Percentiles rank a stretch among this genome's conserved stretches.
Conservation (phyloP, 495 filamentous ascomycete genomes). For the Aspergillus haitiensis region DNA sequence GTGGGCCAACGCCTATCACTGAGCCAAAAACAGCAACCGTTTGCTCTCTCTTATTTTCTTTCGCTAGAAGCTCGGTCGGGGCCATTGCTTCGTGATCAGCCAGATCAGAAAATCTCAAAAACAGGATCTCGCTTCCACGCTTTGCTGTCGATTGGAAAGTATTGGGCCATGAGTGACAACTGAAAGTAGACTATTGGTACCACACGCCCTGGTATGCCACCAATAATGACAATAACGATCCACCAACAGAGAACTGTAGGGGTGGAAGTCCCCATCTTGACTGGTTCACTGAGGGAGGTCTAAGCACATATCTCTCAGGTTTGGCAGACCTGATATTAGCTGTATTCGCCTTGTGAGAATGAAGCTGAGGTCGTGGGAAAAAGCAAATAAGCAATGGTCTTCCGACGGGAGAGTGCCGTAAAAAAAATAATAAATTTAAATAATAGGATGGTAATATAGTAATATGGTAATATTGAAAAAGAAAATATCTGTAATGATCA, state of each 20-base stretch:
- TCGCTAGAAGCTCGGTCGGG: neutral
- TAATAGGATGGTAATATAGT: neutral
- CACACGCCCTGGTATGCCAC: neutral
- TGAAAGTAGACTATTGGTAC: neutral
- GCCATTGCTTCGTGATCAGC: neutral
- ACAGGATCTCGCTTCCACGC: neutral
- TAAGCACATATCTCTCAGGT: neutral
- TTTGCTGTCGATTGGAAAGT: neutral
- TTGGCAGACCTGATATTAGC: neutral
- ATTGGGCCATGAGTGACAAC: neutral
- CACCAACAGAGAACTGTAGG: neutral
- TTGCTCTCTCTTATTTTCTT: neutral
- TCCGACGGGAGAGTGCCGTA: too few species aligned
- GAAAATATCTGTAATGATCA: constrained; percentile 13
- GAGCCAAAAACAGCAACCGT: too few species aligned
- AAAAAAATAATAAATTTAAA: neutral
- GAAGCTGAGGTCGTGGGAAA: neutral
- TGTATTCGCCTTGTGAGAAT: neutral
- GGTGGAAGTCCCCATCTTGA: neutral
- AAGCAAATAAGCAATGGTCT: neutral
- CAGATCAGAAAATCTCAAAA: neutral
- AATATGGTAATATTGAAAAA: constrained; percentile 1
- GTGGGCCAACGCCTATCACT: too few species aligned
- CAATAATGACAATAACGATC: neutral
- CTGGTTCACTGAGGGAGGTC: neutral